Conservation (phyloP, 768 basidiomycete species). For the Boletus barrowsii region DNA sequence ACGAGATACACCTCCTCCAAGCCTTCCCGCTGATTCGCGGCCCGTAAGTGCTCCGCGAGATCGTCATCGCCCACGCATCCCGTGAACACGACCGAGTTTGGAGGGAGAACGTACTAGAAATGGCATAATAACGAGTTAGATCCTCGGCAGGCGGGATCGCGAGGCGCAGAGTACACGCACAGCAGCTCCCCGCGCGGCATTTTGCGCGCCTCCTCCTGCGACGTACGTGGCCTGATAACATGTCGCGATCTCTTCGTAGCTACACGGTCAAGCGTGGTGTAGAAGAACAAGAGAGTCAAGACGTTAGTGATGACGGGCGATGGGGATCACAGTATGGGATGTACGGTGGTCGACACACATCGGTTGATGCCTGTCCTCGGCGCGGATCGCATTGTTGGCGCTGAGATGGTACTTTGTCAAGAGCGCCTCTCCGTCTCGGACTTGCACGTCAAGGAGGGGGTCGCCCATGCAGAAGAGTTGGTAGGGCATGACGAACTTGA, state of each 20-base stretch:
- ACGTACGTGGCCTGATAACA: slow-evolving; percentile 83
- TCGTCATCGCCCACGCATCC: slow-evolving; percentile 93
- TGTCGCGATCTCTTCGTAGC: slow-evolving; percentile 85
- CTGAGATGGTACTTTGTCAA: slow-evolving; percentile 88
- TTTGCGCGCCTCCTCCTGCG: slow-evolving; percentile 96
- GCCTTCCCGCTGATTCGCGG: slow-evolving; percentile 90
- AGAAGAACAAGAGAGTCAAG: neutral
- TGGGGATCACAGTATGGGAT: no score
- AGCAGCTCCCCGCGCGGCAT: slow-evolving; percentile 93
- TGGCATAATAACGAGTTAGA: neutral
- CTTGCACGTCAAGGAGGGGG: slow-evolving; percentile 95
- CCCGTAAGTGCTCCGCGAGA: slow-evolving; percentile 84
- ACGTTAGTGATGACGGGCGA: no score
- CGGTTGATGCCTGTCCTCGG: slow-evolving; percentile 81
- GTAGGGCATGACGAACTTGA: slow-evolving; percentile 55
- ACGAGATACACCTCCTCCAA: slow-evolving; percentile 87
- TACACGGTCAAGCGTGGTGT: slow-evolving; percentile 28
- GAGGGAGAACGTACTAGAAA: slow-evolving; percentile 82
- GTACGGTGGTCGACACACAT: slow-evolving; percentile 49
- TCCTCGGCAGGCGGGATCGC: no score
- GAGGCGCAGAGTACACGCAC: slow-evolving; percentile 38
- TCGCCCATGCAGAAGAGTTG: slow-evolving; percentile 89
- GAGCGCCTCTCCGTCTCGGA: slow-evolving; percentile 77
- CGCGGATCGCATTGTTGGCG: slow-evolving; percentile 94
- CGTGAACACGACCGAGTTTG: slow-evolving; percentile 85